Evolutionary conservation across 2,329 filamentous ascomycete species (phyloP), one percentile per base, ranked within the genome.

Genomic region (Aspergillus sp.): DNA sequence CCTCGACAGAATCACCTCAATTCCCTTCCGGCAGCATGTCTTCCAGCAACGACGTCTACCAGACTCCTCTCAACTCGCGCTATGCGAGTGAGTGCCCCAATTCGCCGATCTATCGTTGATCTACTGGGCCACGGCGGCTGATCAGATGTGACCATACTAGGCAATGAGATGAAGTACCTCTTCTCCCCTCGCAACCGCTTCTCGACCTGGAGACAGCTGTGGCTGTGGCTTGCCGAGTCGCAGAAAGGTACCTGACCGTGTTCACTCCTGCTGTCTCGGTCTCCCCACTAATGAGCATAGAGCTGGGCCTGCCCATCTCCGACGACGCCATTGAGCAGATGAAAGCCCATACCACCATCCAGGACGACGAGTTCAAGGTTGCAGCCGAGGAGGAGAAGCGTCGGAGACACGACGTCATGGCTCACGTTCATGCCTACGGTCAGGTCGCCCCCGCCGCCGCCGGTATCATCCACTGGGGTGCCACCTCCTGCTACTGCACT

Each of bases 181-280:
- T 96, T 96, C 79, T 87, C 85, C 61, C 83, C 86, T 53, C 83
- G 90, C 41, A 86, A 84, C 49, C 82, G 90, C 26, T 84, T 86
- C 70, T 86, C 83, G 40, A 90, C 85, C 50, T 95, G 90, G 90
- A 84, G 91, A 58, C 81, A 89, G 69, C 83, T 96, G 16, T 96
- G 92, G 92, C 77, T 93, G 42, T 85, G 81, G 74, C 86, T 96
- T 10, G 91, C 91, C 20, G 87, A 95, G 77, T 79, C 82, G 9
- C 87, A 96, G 77, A 86, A 85, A 70, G 68, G 68, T 71, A 67
- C 52, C 57, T 43, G 38, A 30, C 17, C 46, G 22, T 24, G 26
- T 46, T 50, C 48, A 33, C 20, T 44, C 36, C 22, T 46, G 50
- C 47, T 24, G 42, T 46, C 41, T 36, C 45, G 40, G 32, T 32